phyloP scores from a whole-genome alignment of 306 rosid species.

The Vicia faba region DNA sequence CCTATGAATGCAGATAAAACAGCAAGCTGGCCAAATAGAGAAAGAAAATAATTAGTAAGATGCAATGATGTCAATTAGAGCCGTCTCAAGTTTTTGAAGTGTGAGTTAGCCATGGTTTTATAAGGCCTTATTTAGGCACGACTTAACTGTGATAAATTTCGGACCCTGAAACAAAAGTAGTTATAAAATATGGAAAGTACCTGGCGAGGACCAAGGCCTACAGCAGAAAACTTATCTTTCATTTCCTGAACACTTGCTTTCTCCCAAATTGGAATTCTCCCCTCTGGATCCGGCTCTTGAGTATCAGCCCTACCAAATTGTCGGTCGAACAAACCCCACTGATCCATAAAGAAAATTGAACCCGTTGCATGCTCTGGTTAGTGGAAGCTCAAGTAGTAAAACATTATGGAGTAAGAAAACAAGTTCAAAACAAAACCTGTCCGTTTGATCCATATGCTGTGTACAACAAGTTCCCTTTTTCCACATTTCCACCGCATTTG shows the following conservation, averaged over 20 bases:
- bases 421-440: constrained; percentile 61
- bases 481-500: constrained; percentile 91
- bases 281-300: constrained; percentile 91
- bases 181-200: constrained; percentile 43
- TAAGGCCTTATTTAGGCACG: too few species aligned
- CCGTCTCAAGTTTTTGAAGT: too few species aligned
- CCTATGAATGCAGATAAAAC: constrained; percentile 90
- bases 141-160: too few species aligned
- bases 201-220: constrained; percentile 97
- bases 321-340: constrained; percentile 92
- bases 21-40: constrained; percentile 63
- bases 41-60: constrained; percentile 22
- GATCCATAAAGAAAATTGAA: constrained; percentile 39
- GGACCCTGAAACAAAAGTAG: constrained; percentile 5
- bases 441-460: constrained; percentile 92
- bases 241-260: constrained; percentile 83
- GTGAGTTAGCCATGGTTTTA: too few species aligned
- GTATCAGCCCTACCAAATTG: constrained; percentile 88
- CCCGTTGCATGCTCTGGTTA: constrained; percentile 17
- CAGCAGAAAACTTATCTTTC: constrained; percentile 83
- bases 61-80: background rate
- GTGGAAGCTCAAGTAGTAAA: constrained; percentile 1
- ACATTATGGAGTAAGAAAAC: constrained; percentile 9
- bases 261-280: constrained; percentile 87
- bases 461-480: constrained; percentile 77